A percentile compares a stretch with the other conserved stretches of the same genome.
Evolutionary conservation across 768 basidiomycete genomes (phyloP).

Genomic region (Lentinus brumalis): DNA sequence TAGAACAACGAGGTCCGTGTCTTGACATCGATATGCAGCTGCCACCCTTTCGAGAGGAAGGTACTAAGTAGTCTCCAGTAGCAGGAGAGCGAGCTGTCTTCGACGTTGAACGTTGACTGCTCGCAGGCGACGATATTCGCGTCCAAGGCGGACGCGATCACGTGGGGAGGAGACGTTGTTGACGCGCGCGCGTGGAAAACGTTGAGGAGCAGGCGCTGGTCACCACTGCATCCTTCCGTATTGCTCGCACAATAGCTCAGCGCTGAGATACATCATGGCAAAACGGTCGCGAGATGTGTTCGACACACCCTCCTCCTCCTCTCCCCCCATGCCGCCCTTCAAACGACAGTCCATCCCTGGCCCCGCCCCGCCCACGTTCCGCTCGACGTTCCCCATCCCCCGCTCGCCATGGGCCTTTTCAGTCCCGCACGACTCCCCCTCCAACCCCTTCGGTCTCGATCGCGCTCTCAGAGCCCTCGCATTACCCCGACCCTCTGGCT

Average conservation of each 20-base stretch:
- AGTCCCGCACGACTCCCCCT: slow-evolving; percentile 65
- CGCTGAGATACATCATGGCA: slow-evolving; percentile 9
- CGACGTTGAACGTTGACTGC: too few species aligned
- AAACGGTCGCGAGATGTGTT: slow-evolving; percentile 35
- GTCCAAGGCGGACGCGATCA: slow-evolving; percentile 7
- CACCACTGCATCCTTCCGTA: background rate
- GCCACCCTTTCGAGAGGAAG: too few species aligned
- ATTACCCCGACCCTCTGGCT: slow-evolving; percentile 47
- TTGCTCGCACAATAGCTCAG: background rate
- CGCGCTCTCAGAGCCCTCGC: slow-evolving; percentile 37
- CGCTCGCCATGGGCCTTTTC: slow-evolving; percentile 27
- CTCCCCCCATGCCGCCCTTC: slow-evolving; percentile 24
- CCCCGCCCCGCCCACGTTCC: slow-evolving; percentile 9
- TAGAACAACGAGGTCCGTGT: too few species aligned
- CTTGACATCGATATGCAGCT: too few species aligned
- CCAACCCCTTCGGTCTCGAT: slow-evolving; percentile 68
- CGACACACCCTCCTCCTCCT: slow-evolving; percentile 30
- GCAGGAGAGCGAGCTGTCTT: too few species aligned
- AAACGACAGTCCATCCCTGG: slow-evolving; percentile 27
- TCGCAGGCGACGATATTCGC: too few species aligned
- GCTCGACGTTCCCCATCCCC: slow-evolving; percentile 3
- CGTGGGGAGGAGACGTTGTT: slow-evolving; percentile 1
- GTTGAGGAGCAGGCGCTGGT: background rate
- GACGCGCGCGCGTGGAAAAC: background rate
- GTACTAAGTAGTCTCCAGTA: too few species aligned